phyloP scores from a whole-genome alignment of 495 filamentous ascomycete species.

The Baudoinia panamericana region DNA sequence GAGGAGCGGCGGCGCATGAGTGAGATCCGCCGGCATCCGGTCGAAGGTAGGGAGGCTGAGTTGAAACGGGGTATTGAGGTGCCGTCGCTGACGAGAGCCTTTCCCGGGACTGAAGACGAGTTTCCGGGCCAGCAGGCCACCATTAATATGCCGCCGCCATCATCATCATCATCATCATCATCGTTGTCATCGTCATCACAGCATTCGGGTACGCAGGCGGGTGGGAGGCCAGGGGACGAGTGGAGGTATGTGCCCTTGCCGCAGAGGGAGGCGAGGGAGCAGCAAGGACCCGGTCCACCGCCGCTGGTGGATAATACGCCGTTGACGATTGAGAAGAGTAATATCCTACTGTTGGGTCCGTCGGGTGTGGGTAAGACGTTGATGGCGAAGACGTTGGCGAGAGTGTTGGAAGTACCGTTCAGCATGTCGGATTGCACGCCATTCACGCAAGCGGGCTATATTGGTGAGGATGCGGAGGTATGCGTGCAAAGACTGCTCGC shows the following conservation, averaged over 20 bases:
- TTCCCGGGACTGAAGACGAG: conserved; percentile 47
- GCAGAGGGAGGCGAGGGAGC: neutral
- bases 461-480: conserved; percentile 88
- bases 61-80: conserved; percentile 13
- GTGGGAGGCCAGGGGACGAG: too few relatives aligned
- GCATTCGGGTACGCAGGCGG: too few relatives aligned
- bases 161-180: too few relatives aligned
- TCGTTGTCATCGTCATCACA: too few relatives aligned
- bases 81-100: conserved; percentile 18
- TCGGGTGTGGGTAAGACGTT: conserved; percentile 95
- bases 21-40: conserved; percentile 25
- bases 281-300: conserved; percentile 29
- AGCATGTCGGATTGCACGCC: conserved; percentile 96
- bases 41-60: conserved; percentile 39
- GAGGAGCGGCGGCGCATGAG: conserved; percentile 34
- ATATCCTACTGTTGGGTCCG: conserved; percentile 82
- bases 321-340: conserved; percentile 86
- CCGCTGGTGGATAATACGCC: conserved; percentile 41
- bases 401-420: conserved; percentile 81
- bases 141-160: conserved; percentile 29
- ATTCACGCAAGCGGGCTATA: conserved; percentile 94
- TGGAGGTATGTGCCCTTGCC: too few relatives aligned
- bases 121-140: conserved; percentile 60
- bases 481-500: conserved; percentile 82
- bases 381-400: conserved; percentile 73